A percentile compares a stretch with the other conserved stretches of the same genome.
Evolutionary conservation across 495 filamentous ascomycete species (phyloP).

Genomic region (Tetracladium setigerum): DNA sequence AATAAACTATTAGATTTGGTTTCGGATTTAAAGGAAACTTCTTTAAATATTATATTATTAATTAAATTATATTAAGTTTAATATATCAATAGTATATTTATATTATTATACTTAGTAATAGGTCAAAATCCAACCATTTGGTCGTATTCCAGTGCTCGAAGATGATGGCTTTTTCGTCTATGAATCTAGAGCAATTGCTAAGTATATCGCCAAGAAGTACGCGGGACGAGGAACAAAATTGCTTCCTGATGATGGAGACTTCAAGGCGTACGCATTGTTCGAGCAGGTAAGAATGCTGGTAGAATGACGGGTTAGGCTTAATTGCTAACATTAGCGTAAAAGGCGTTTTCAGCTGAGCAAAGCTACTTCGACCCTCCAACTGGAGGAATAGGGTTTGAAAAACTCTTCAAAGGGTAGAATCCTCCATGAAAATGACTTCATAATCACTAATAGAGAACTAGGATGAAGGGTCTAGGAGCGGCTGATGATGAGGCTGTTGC

Average conservation of each 20-base stretch:
- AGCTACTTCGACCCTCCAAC: constrained; percentile 18
- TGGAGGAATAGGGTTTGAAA: constrained; percentile 17
- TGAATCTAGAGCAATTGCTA: constrained; percentile 25
- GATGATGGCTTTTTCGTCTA: constrained; percentile 25
- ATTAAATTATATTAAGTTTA: too few relatives aligned
- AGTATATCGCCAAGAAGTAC: constrained; percentile 22
- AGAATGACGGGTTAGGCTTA: neutral
- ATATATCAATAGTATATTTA: too few relatives aligned
- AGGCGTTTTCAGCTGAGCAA: constrained; percentile 21
- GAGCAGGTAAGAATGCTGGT: constrained; percentile 13
- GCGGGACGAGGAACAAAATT: constrained; percentile 17
- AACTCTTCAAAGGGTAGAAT: constrained; percentile 18
- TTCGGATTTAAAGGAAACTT: too few relatives aligned
- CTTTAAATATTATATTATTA: too few relatives aligned
- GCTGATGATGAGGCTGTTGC: constrained; percentile 17
- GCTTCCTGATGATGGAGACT: constrained; percentile 16
- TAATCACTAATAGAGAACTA: constrained; percentile 13
- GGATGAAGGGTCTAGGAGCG: constrained; percentile 13
- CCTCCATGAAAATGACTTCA: neutral
- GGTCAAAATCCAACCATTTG: constrained; percentile 21
- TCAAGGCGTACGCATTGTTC: constrained; percentile 20
- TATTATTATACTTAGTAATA: too few relatives aligned
- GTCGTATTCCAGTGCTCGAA: constrained; percentile 22
- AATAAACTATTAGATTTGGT: too few relatives aligned
- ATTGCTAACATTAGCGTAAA: neutral